These are phyloP conservation scores for Mrakiaceae sp. DNA, from an alignment of 1,284 basidiomycete species.

Conservation along the genomic window DNA sequence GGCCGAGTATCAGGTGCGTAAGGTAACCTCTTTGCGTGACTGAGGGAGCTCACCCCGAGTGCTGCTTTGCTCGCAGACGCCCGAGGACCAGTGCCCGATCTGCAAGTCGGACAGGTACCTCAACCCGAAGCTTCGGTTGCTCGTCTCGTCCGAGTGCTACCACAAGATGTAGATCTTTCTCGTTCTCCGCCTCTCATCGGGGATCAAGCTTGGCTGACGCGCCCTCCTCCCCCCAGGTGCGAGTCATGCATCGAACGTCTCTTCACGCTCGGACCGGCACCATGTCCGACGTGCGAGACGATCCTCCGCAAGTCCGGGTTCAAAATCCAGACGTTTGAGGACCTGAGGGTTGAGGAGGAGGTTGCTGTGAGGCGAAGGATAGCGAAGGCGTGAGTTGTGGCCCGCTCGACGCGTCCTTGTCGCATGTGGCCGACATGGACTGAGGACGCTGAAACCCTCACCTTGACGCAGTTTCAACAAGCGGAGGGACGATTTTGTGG, in stretches of 20 bases:
- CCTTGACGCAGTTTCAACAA: constrained; percentile 71
- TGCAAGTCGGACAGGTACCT: constrained; percentile 95
- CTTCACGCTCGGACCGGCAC: constrained; percentile 90
- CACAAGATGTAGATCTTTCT: constrained; percentile 73
- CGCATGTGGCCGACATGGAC: not conserved
- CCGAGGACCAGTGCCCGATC: constrained; percentile 90
- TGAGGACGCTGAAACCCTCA: not conserved
- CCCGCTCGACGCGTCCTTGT: no score
- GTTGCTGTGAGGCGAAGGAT: constrained; percentile 77
- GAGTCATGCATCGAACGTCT: constrained; percentile 95
- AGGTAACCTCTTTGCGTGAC: no score
- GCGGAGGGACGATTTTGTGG: constrained; percentile 74
- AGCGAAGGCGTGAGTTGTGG: constrained; percentile 57
- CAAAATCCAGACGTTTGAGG: constrained; percentile 92
- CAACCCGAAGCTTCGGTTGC: constrained; percentile 82
- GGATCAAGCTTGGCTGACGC: not conserved
- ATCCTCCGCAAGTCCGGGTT: constrained; percentile 89
- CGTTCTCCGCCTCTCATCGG: constrained; percentile 15
- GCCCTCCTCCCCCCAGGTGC: constrained; percentile 48
- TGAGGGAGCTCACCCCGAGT: no score
- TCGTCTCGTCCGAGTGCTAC: constrained; percentile 85
- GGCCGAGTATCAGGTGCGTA: no score
- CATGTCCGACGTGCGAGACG: constrained; percentile 85
- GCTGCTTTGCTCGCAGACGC: constrained; percentile 45
- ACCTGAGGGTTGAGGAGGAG: constrained; percentile 92